Evolutionary conservation across 2,329 filamentous ascomycete genomes (phyloP).

Genomic region (Paecilomyces sp.): DNA sequence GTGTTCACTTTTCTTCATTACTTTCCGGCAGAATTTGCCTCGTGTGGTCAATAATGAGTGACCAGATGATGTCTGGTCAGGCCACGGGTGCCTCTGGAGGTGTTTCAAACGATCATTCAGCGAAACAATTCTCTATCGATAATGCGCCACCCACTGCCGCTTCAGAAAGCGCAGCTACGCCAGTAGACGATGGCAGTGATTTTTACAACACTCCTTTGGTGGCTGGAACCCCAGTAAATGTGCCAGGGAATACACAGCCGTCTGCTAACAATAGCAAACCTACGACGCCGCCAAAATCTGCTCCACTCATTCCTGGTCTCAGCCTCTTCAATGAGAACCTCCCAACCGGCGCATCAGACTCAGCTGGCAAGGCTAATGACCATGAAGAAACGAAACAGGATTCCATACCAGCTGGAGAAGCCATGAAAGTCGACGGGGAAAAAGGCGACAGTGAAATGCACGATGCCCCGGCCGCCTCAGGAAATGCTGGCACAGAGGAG

Average conservation of each 20-base stretch:
- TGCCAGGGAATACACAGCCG: conserved; percentile 3
- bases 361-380: neutral
- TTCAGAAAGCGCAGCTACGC: conserved; percentile 12
- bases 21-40: neutral
- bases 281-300: conserved; percentile 10
- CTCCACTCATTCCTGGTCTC: conserved; percentile 28
- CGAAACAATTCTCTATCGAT: conserved; percentile 18
- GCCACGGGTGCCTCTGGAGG: conserved; percentile 8
- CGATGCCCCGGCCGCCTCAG: neutral
- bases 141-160: conserved; percentile 21
- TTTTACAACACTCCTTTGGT: conserved; percentile 34
- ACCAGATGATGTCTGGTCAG: conserved; percentile 9
- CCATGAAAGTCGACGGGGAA: neutral
- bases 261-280: conserved; percentile 8
- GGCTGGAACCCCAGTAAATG: conserved; percentile 19
- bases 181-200: conserved; percentile 31
- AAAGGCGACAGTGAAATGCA: neutral
- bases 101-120: conserved; percentile 14
- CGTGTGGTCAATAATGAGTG: conserved; percentile 15
- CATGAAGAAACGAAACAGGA: neutral
- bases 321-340: conserved; percentile 21
- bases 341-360: conserved; percentile 4
- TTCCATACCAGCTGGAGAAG: neutral
- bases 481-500: neutral
- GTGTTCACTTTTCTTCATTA: neutral